Evolutionary conservation across 2,329 filamentous ascomycete genomes (phyloP).

Genomic region (Ceratocystis cubensis): DNA sequence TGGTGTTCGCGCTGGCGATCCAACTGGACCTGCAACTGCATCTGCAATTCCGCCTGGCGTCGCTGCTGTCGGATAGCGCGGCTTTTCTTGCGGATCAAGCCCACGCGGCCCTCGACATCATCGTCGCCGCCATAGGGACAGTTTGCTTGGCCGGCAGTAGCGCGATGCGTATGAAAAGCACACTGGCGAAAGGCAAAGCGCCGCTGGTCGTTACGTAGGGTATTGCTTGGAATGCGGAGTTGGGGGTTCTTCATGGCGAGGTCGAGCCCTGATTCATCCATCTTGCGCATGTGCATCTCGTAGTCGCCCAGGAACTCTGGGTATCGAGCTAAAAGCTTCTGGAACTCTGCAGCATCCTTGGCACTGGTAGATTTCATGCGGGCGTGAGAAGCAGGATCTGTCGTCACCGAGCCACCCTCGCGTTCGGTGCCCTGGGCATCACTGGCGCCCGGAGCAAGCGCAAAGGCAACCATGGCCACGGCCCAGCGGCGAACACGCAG

Average conservation of each 20-base stretch:
- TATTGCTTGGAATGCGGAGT: slow-evolving; percentile 44
- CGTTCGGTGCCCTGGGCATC: slow-evolving; percentile 23
- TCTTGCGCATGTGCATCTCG: slow-evolving; percentile 39
- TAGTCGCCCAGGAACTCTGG: slow-evolving; percentile 41
- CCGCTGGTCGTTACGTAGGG: slow-evolving; percentile 43
- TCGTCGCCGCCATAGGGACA: slow-evolving; percentile 35
- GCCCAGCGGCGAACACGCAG: slow-evolving; percentile 46
- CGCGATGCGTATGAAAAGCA: slow-evolving; percentile 47
- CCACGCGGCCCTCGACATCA: slow-evolving; percentile 14
- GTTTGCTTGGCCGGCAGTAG: slow-evolving; percentile 40
- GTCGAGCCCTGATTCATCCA: slow-evolving; percentile 38
- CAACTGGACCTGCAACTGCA: slow-evolving; percentile 14
- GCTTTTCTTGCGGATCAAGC: slow-evolving; percentile 17
- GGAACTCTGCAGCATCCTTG: slow-evolving; percentile 28
- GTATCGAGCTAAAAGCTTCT: slow-evolving; percentile 33
- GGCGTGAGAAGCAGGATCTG: slow-evolving; percentile 24
- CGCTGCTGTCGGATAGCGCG: slow-evolving; percentile 13
- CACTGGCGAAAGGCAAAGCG: slow-evolving; percentile 49
- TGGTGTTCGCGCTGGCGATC: slow-evolving; percentile 9
- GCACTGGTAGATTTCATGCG: slow-evolving; percentile 24
- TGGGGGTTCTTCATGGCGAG: slow-evolving; percentile 48
- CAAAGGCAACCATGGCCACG: slow-evolving; percentile 49
- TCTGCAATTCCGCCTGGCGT: slow-evolving; percentile 10
- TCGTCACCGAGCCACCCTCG: slow-evolving; percentile 22
- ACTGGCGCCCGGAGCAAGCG: slow-evolving; percentile 29